These are phyloP conservation scores for Diospyros lotus DNA, from an alignment of 148 eudicot species.

Conservation along the genomic window DNA sequence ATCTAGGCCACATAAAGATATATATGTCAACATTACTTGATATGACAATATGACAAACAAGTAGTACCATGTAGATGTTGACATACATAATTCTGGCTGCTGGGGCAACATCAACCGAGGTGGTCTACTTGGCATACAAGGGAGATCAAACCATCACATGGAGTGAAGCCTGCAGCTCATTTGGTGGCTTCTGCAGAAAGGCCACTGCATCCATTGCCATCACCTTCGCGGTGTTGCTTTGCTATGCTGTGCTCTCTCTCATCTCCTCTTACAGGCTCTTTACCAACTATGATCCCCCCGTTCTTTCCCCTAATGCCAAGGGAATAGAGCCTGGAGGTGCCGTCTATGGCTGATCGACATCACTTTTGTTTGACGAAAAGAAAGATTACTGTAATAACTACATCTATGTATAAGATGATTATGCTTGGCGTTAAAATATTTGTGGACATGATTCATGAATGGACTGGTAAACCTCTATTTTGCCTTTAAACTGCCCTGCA, in stretches of 20 bases:
- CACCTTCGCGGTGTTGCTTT: slow-evolving; percentile 52
- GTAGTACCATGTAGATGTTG: slow-evolving; percentile 35
- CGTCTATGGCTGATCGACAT: slow-evolving; percentile 21
- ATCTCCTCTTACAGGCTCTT: slow-evolving; percentile 87
- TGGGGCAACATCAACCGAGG: slow-evolving; percentile 75
- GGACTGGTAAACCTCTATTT: too few relatives aligned
- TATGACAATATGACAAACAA: too few relatives aligned
- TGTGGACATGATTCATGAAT: too few relatives aligned
- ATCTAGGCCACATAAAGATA: too few relatives aligned
- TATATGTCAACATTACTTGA: too few relatives aligned
- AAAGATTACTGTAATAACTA: not conserved
- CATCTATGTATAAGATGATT: too few relatives aligned
- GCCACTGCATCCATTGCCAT: slow-evolving; percentile 54
- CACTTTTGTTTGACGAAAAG: not conserved
- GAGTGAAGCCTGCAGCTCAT: slow-evolving; percentile 70
- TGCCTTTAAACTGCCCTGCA: too few relatives aligned
- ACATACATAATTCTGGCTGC: slow-evolving; percentile 79
- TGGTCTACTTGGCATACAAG: slow-evolving; percentile 72
- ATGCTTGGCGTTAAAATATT: too few relatives aligned
- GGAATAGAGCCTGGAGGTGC: slow-evolving; percentile 31
- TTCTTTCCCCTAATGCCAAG: slow-evolving; percentile 19
- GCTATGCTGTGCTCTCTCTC: slow-evolving; percentile 72
- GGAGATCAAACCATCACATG: slow-evolving; percentile 70
- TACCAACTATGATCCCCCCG: slow-evolving; percentile 77
- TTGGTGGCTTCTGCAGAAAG: slow-evolving; percentile 55